Percentiles rank a stretch among this genome's conserved stretches.
Conservation (phyloP, 1,284 basidiomycete genomes). For the Boletus sp. region DNA sequence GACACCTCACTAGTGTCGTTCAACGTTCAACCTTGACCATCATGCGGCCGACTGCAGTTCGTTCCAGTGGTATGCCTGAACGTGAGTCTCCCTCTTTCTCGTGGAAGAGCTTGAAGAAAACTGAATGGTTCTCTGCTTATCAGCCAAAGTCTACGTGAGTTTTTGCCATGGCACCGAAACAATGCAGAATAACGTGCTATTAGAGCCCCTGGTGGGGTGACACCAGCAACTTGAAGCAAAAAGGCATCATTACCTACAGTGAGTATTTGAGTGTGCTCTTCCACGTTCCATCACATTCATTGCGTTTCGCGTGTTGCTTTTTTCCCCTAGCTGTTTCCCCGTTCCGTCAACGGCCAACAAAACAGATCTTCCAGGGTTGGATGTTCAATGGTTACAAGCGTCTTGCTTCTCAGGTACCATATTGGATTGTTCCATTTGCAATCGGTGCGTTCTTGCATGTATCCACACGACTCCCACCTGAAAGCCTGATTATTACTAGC, state of each 20-base stretch:
- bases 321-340: conserved; percentile 68
- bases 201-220: conserved; percentile 94
- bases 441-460: conserved; percentile 54
- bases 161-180: conserved; percentile 1
- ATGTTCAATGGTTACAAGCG: conserved; percentile 87
- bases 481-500: conserved; percentile 43
- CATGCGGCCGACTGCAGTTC: conserved; percentile 62
- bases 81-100: conserved; percentile 40
- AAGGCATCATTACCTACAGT: conserved; percentile 82
- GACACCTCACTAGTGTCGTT: conserved; percentile 3
- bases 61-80: conserved; percentile 64
- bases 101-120: background rate
- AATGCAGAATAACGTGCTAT: conserved; percentile 14
- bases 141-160: conserved; percentile 69
- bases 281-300: conserved; percentile 1
- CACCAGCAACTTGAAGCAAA: conserved; percentile 65
- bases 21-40: conserved; percentile 23
- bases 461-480: background rate
- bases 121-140: conserved; percentile 12
- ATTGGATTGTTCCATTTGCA: conserved; percentile 77
- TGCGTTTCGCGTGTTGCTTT: background rate
- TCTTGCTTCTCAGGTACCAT: conserved; percentile 70
- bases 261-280: conserved; percentile 33
- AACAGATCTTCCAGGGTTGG: conserved; percentile 70
- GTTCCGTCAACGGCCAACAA: conserved; percentile 71